Evolutionary conservation across 768 basidiomycete species (phyloP).

Genomic region (Mycena latifolia): DNA sequence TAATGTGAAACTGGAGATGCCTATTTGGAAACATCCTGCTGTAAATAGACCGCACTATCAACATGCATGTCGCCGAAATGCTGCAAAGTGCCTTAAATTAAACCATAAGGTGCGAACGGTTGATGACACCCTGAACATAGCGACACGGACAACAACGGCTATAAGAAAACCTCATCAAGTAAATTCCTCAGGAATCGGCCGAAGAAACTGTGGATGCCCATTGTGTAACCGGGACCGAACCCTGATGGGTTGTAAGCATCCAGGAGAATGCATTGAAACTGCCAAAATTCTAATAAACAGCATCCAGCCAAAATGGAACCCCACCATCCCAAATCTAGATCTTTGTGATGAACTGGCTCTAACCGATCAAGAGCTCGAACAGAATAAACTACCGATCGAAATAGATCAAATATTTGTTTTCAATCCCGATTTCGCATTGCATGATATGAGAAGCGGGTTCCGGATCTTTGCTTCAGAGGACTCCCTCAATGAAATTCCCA

Average conservation of each 20-base stretch:
- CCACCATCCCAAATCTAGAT: too few species aligned
- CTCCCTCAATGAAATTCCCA: not conserved
- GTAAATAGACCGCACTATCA: too few species aligned
- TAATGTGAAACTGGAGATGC: too few species aligned
- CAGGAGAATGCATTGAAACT: too few species aligned
- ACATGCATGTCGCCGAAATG: too few species aligned
- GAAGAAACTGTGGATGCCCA: not conserved
- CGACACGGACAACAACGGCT: not conserved
- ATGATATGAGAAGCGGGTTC: not conserved
- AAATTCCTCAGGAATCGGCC: not conserved
- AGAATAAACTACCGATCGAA: not conserved
- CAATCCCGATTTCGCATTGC: not conserved
- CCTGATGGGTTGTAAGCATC: not conserved
- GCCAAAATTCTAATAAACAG: too few species aligned
- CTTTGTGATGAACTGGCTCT: constrained; percentile 9
- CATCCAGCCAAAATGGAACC: too few species aligned
- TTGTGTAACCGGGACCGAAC: too few species aligned
- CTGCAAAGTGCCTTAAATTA: too few species aligned
- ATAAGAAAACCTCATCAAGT: constrained; percentile 2
- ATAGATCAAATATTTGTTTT: not conserved
- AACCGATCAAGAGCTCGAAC: not conserved
- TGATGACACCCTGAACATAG: not conserved
- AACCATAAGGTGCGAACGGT: not conserved
- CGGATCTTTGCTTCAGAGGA: constrained; percentile 3
- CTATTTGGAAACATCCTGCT: too few species aligned